phyloP scores from a whole-genome alignment of 2,329 filamentous ascomycete species.

The Diplocarpon mali region DNA sequence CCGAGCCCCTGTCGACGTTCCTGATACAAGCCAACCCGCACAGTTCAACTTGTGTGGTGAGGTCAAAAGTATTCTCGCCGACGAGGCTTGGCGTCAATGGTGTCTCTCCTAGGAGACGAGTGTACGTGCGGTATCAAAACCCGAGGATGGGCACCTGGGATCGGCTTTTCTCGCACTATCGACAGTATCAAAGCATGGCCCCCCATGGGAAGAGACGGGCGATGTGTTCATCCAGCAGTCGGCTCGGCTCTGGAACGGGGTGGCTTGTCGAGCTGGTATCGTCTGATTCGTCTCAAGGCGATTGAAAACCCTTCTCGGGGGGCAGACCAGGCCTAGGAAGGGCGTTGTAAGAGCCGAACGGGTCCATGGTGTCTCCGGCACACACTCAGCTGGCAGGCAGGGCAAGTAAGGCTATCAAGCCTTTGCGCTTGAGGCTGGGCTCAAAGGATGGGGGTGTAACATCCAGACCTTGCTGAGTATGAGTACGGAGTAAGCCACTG shows the following conservation, averaged over 20 bases:
- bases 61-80: constrained; percentile 21
- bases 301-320: constrained; percentile 7
- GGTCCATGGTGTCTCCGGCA: constrained; percentile 18
- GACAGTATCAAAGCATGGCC: too few relatives aligned
- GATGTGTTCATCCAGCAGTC: constrained; percentile 21
- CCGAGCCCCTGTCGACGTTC: constrained; percentile 23
- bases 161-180: too few relatives aligned
- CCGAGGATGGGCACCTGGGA: too few relatives aligned
- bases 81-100: constrained; percentile 16
- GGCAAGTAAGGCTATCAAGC: constrained; percentile 1
- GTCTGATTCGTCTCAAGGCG: too few relatives aligned
- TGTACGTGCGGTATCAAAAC: constrained; percentile 9
- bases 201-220: constrained; percentile 12
- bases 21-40: constrained; percentile 27
- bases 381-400: constrained; percentile 3
- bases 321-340: constrained; percentile 21
- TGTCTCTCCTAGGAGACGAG: not conserved
- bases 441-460: constrained; percentile 4
- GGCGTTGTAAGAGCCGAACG: constrained; percentile 10
- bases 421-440: constrained; percentile 10
- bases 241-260: constrained; percentile 16
- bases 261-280: constrained; percentile 17
- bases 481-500: constrained; percentile 13
- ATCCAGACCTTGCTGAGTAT: constrained; percentile 17
- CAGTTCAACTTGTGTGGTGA: constrained; percentile 19